Percentiles rank a stretch among this genome's conserved stretches.
Conservation (phyloP, 352 stramenopile species). For the Thalassiosira mediterranea region DNA sequence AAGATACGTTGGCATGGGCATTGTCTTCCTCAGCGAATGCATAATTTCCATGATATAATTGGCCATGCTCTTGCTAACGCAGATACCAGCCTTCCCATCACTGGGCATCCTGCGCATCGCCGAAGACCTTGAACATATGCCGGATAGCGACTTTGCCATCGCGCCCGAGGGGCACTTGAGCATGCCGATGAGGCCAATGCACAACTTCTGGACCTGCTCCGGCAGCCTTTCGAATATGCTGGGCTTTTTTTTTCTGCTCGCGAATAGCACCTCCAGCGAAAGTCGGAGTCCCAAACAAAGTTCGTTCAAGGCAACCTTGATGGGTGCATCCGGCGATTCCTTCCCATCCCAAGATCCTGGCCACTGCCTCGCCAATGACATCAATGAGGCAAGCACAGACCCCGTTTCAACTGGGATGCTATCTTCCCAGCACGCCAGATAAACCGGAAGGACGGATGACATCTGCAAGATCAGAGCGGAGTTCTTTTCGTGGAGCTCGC, state of each 20-base stretch:
- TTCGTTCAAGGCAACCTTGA: conserved; percentile 26
- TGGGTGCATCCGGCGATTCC: conserved; percentile 1
- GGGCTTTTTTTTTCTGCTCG: conserved; percentile 23
- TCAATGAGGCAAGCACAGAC: conserved; percentile 42
- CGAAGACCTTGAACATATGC: conserved; percentile 51
- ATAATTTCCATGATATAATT: conserved; percentile 63
- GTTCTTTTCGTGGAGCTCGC: conserved; percentile 33
- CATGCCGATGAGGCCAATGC: conserved; percentile 61
- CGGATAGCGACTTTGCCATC: conserved; percentile 46
- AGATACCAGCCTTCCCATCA: conserved; percentile 4
- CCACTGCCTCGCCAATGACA: conserved; percentile 48
- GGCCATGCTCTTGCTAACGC: conserved; percentile 31
- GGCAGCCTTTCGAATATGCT: conserved; percentile 73
- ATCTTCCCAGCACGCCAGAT: conserved; percentile 44
- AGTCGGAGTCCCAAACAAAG: conserved; percentile 40
- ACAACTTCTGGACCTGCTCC: conserved; percentile 57
- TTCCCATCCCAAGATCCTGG: conserved; percentile 9
- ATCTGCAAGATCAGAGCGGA: conserved; percentile 45
- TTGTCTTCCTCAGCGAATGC: conserved; percentile 62
- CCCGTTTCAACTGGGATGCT: conserved; percentile 43
- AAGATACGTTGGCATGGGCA: conserved; percentile 71
- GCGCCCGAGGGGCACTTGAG: conserved; percentile 51
- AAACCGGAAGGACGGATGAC: conserved; percentile 48
- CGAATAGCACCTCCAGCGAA: conserved; percentile 41
- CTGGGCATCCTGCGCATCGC: neutral